Conservation (phyloP, 2,329 filamentous ascomycete genomes). For the Fonsecaea pedrosoi region DNA sequence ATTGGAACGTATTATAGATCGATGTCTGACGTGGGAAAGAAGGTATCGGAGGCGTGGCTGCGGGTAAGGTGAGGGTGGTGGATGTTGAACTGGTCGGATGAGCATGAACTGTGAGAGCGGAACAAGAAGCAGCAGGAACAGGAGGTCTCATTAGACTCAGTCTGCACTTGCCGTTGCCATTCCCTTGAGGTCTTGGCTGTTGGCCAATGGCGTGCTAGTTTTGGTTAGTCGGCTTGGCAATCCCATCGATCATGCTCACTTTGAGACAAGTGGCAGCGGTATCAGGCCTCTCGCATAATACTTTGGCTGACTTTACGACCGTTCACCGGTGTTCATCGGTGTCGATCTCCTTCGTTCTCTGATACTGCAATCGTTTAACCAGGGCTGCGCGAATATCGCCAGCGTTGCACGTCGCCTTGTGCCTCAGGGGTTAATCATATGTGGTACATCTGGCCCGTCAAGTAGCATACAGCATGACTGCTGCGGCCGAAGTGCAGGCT, state of each 20-base stretch:
- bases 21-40: slow-evolving; percentile 6
- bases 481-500: slow-evolving; percentile 49
- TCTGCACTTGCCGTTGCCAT: slow-evolving; percentile 20
- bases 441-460: background rate
- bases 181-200: slow-evolving; percentile 12
- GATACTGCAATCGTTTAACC: slow-evolving; percentile 10
- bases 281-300: slow-evolving; percentile 11
- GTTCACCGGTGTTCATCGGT: background rate
- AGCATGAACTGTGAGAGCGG: slow-evolving; percentile 17
- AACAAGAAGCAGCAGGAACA: slow-evolving; percentile 10
- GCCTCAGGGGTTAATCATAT: background rate
- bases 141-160: slow-evolving; percentile 29
- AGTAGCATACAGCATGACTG: slow-evolving; percentile 17
- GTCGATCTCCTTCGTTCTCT: background rate
- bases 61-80: slow-evolving; percentile 21
- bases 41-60: slow-evolving; percentile 9
- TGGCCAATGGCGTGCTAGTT: slow-evolving; percentile 4
- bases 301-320: slow-evolving; percentile 1
- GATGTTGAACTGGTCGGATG: slow-evolving; percentile 21
- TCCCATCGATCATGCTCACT: slow-evolving; percentile 1
- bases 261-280: slow-evolving; percentile 6
- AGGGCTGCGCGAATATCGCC: background rate
- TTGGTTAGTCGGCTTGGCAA: slow-evolving; percentile 12
- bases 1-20: slow-evolving; percentile 1
- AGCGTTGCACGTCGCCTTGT: slow-evolving; percentile 2